Percentiles rank a stretch among this genome's conserved stretches.
Evolutionary conservation across 2,329 filamentous ascomycete genomes (phyloP).

Genomic region (Aureobasidium melanogenum): DNA sequence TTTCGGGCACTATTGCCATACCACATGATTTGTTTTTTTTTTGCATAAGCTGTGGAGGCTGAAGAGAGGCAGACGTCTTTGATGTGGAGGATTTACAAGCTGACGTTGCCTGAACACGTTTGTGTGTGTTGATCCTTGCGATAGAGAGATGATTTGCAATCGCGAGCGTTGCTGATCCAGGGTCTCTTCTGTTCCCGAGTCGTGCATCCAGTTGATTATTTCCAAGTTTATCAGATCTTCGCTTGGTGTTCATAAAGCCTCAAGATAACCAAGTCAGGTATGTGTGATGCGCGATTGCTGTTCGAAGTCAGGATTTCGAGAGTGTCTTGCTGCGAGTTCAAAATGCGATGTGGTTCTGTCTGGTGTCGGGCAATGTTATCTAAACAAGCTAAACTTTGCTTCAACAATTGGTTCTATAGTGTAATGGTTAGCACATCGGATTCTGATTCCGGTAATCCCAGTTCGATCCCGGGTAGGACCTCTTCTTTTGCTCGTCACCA

Average conservation of each 20-base stretch:
- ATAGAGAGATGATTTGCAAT: slow-evolving; percentile 3
- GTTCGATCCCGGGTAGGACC: slow-evolving; percentile 12
- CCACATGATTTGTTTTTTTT: neutral
- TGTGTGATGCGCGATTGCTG: neutral
- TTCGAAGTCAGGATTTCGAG: too few relatives aligned
- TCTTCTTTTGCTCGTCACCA: neutral
- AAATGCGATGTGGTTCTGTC: too few relatives aligned
- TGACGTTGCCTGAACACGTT: slow-evolving; percentile 7
- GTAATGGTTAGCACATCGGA: slow-evolving; percentile 13
- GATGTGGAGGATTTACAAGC: neutral
- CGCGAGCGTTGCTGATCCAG: neutral
- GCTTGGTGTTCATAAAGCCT: neutral
- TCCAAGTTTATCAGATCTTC: neutral
- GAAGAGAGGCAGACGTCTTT: neutral
- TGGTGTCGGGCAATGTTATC: too few relatives aligned
- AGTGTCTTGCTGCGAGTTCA: too few relatives aligned
- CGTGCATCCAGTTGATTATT: neutral
- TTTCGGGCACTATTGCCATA: neutral
- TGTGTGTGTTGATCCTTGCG: neutral
- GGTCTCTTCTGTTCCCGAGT: neutral
- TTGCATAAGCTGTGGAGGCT: neutral
- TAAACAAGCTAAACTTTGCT: neutral
- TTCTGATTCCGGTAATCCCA: slow-evolving; percentile 12
- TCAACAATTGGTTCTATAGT: slow-evolving; percentile 8
- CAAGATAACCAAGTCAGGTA: neutral